Evolutionary conservation across 495 filamentous ascomycete genomes (phyloP), one percentile per base, ranked within the genome.

Genomic region (Penicillium cosmopolitanum): DNA sequence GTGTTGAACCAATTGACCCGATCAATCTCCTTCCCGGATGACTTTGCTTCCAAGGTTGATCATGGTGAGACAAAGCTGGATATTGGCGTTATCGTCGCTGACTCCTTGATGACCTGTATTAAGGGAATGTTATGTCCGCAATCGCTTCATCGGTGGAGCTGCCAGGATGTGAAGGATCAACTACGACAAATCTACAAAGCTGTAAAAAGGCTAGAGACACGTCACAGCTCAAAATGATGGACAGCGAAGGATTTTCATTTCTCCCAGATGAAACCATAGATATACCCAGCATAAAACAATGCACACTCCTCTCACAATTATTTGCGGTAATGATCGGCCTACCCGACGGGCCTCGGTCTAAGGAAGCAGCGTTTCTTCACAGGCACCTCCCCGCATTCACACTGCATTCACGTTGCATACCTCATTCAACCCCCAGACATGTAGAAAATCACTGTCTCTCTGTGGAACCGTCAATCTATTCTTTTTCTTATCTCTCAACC

Each of bases 61-160:
- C 61, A 64, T 56, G 77, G 76, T 3, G 52, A 61, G 15, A 51
- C 66, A 1, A 55, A 48, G 7, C 25, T 82, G 28, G 63, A 62
- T 7, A 65, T 70, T 33, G 69, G 69, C 8, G 35, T 61, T 6
- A 65, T 71, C 15, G 68, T 81, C 1, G 73, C 72, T 1, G 72
- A 80, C 4, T 68, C 67, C 16, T 61, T 82, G 34, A 72, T 73
- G 48, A 61, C 25, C 11, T 81, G 80, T 16, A 78, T 82, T 18
- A 62, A 64, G 43, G 76, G 73, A 5, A 85, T 85, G 82, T 63
- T 82, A 44, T 66, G 76, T 16, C 72, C 74, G 5, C 66, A 74
- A 28, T 70, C 79, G n/a, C 54, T 56, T 3, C 55, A 58, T 5
- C 72, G 81, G 58, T 84, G 78, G 80, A 60, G 50, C 15, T 79